Evolutionary conservation across 371 early-diverging fungal genomes (phyloP), one percentile per base, ranked within the genome.

Genomic region (Rhizopus arrhizus): DNA sequence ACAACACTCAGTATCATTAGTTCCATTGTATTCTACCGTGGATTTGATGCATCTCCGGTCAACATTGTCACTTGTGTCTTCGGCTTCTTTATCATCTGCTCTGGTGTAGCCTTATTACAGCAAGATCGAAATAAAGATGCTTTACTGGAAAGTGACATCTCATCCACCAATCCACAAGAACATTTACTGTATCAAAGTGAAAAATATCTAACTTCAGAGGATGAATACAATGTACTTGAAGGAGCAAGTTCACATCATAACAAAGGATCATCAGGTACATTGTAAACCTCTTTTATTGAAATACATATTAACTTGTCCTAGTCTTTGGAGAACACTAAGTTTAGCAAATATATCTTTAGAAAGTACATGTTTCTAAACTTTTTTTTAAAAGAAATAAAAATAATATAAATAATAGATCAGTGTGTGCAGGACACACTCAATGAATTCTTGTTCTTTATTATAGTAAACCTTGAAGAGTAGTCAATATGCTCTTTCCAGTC

Each of bases 1-100:
- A 96, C 97, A 4, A 91, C 95, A 9, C 83, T 93, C 16, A 96
- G 96, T 7, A 92, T 96, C 45, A 73, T 92, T 53, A 94, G 95
- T 32, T 90, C 94, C 0, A 90, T 92, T 13, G 88, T 95, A 10
- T 72, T 96, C 3, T 95, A 90, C 72, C 89, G 92, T 46, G 97
- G 96, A 34, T 93, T 95, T 61, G 80, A 87, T 32, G 90, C 94
- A 2, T 84, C 87, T 12, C 75, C 86, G 5, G 78, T 81, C n/a
- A 84, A 92, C 55, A 85, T 97, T 52, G 81, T 89, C 5, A 90
- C 95, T 4, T 86, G 96, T 51, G 87, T 97, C 41, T 84, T 88
- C 70, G 98, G 97, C 0, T 97, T 97, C 71, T 69, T 93, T 22
- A 91, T 91, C 29, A 95, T 95, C 56, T 96, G 85, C 49, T 75